Evolutionary conservation across 1,284 basidiomycete genomes (phyloP), one percentile per base, ranked within the genome.

Genomic region (Leccinum subspadiceum): DNA sequence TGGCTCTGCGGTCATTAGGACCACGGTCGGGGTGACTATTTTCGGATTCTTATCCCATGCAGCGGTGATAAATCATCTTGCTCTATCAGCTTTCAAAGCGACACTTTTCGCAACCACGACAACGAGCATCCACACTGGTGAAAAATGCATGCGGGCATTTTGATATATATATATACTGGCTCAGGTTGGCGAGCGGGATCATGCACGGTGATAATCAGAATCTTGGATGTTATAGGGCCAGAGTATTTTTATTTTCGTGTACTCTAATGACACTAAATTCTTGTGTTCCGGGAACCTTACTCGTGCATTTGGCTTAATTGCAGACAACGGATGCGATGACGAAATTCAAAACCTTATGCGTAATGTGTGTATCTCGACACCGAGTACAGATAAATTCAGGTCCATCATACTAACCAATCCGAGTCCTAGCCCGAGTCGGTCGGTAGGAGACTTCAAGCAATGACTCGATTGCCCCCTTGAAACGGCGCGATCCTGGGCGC

Each of bases 1-100:
- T 78, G 60, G 78, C 81, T 46, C 71, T 90, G 65, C 78, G 85
- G 29, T 69, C 79, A 57, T 74, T 89, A 54, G 70, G 73, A 39
- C 75, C 75, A 57, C 73, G 73, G 57, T 70, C 77, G 37, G 73
- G 72, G 70, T 76, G 74, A 73, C 65, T 70, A 71, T 70, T 72
- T 60, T 66, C 55, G 59, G 61, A 37, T 60, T 62, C 49, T 57
- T 46, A 60, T 60, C 44, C 51, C 50, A 33, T 66, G 31, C 62
- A 67, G 37, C 70, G 57, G 65, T 72, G 61, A 72, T 66, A 61
- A 69, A 71, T 57, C 35, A 61, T 63, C 17, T 61, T 62, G 56
- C 49, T 62, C 52, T 53, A 55, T 59, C 54, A 68, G 67, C 56
- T 31, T 57, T 33, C 66, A 53, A 62, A 26, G 57, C 31, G 64